Percentiles rank a stretch among this genome's conserved stretches.
Conservation (phyloP, 805 yeast species). For the Pichia sporocuriosa region DNA sequence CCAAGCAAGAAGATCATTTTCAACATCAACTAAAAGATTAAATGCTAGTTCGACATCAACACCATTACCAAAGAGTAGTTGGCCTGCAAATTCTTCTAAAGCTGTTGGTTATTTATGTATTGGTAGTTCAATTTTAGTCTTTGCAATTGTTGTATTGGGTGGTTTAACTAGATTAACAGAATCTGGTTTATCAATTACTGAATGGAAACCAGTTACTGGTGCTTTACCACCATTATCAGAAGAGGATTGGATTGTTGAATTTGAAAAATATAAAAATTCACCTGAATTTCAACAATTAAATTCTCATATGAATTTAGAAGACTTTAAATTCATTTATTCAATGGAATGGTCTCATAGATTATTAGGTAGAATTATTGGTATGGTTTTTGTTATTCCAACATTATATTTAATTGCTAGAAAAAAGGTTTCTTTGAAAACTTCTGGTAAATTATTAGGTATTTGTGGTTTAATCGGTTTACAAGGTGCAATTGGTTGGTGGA, state of each 20-base stretch:
- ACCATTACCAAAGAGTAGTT: conserved; percentile 14
- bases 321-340: conserved; percentile 86
- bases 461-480: conserved; percentile 80
- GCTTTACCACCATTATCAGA: conserved; percentile 80
- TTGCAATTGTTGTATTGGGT: conserved; percentile 93
- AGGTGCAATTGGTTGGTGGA: conserved; percentile 99
- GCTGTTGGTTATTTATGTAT: conserved; percentile 82
- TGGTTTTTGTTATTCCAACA: conserved; percentile 78
- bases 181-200: conserved; percentile 92
- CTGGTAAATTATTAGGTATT: conserved; percentile 61
- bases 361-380: conserved; percentile 87
- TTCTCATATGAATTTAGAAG: conserved; percentile 83
- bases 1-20: conserved; percentile 1
- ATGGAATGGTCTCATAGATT: conserved; percentile 98
- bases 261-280: conserved; percentile 68
- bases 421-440: conserved; percentile 60
- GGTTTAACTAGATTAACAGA: conserved; percentile 94
- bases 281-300: conserved; percentile 91
- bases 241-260: conserved; percentile 81
- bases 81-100: conserved; percentile 44
- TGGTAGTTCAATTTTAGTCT: conserved; percentile 81
- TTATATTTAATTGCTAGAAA: conserved; percentile 65
- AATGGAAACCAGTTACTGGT: conserved; percentile 98
- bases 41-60: conserved; percentile 4
- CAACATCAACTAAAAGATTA: not conserved